Base-by-base conservation (phyloP, 2,329 filamentous ascomycete genomes). In the Verticillium zaregamsianum region DNA sequence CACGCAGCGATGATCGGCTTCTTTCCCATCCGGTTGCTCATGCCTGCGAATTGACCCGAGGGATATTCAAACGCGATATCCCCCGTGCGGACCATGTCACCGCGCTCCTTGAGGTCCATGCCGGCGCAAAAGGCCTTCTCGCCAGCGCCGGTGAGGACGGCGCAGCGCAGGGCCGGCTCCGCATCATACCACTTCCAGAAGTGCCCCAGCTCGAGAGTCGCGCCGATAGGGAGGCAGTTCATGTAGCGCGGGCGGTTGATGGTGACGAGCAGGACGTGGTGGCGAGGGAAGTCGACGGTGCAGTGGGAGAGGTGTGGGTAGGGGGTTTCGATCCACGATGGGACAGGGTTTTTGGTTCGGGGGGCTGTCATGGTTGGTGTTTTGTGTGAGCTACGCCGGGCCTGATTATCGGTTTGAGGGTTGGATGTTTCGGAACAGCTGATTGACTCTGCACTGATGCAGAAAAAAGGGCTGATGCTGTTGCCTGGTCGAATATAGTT, bases 51-150 rank as follows among this genome's bases (percentile, higher is more conserved):
- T 0, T 72, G 73, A 0, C 73, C 77, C 2, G 65, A 63, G 23
- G 64, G 63, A 62, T 80, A 79, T 8, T 71, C 71, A 12, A 62
- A 65, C 14, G 70, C 67, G n/a, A 71, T 65, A 61, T 71, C 64
- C 20, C 67, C 68, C 33, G 69, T 68, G 60, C 72, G 61, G 64
- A 71, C 64, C 59, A 69, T 69, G 49, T 68, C 66, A 0, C 70
- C 63, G 66, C 79, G 77, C 71, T 83, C 79, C 71, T 83, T 83
- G 7, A 85, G 67, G 64, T 85, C 82, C 61, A 81, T 81, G 2
- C 82, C 82, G 0, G 82, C 78, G 66, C 81, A 85, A 66, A 85
- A 85, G 0, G 82, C 78, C 35, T 78, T 71, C 56, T 78, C 73
- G 0, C 81, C 81, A 0, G 74, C 75, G 23, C 83, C 83, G 0